Evolutionary conservation across 768 basidiomycete species (phyloP), one percentile per base, ranked within the genome.

Genomic region (Phylloporus scabripes): DNA sequence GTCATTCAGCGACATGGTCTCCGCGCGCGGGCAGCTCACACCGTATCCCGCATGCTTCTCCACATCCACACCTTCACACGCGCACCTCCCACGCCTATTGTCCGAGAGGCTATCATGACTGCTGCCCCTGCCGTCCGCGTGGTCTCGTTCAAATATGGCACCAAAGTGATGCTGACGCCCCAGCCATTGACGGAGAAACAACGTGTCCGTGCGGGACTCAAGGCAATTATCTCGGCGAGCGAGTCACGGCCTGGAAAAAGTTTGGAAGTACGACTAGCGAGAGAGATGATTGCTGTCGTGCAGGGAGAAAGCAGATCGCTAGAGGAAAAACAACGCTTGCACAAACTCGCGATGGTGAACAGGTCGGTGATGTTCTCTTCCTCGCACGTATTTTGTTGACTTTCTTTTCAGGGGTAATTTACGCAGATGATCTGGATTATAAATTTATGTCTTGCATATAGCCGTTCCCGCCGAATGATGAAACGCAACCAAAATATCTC

Each of bases 131-230:
- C 82, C 1, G 81, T 94, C 23, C 75, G 81, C 21, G 72, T 72
- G 42, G 61, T 80, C 51, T 79, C 76, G 24, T 76, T 81, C 55
- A 79, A 79, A 46, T 73, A 73, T 41, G 80, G 80, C 2, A 78
- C 82, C 15, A 92, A 92, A 68, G 74, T 70, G n/a, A 64, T 82
- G 10, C 67, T 74, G 38, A 79, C 75, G 34, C 92, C 93, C 0
- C 70, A 80, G 11, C 81, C 90, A 1, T 72, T 96, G 49, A 82
- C 74, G 45, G 91, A 92, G 70, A 81, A 86, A 61, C 91, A 93
- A 70, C 75, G 92, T 31, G 78, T 81, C 39, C 75, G 80, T 29
- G 76, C 72, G 42, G 92, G 82, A 3, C 73, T 95, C 32, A 62
- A 73, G 52, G 89, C 85, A 78, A 82, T 96, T 14, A 55, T 91